Evolutionary conservation across 495 filamentous ascomycete species (phyloP).

Genomic region (Bombardia bombarda): DNA sequence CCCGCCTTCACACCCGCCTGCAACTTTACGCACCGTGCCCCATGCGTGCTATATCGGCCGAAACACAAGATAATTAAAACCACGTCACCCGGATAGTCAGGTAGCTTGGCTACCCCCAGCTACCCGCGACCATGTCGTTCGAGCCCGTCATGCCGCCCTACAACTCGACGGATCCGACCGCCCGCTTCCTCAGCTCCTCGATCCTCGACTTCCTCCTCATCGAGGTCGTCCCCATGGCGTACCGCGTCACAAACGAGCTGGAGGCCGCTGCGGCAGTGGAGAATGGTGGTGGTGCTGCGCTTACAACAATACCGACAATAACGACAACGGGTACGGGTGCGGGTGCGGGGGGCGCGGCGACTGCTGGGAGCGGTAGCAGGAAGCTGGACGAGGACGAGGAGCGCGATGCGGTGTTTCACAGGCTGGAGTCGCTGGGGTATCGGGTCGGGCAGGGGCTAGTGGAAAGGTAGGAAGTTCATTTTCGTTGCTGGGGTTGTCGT

Average conservation of each 20-base stretch:
- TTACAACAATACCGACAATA: background rate
- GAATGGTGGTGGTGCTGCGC: conserved; percentile 3
- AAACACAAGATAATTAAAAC: too few relatives aligned
- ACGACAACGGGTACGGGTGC: background rate
- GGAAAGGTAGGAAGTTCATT: conserved; percentile 58
- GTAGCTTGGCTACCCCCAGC: too few relatives aligned
- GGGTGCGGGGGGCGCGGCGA: background rate
- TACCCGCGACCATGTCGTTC: conserved; percentile 57
- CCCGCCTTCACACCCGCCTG: too few relatives aligned
- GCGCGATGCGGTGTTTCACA: conserved; percentile 71
- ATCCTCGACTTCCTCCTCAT: conserved; percentile 91
- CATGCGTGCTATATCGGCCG: too few relatives aligned
- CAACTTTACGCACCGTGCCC: too few relatives aligned
- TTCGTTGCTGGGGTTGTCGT: background rate
- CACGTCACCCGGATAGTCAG: too few relatives aligned
- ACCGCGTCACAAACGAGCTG: conserved; percentile 60
- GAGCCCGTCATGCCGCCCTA: conserved; percentile 60
- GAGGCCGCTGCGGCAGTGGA: conserved; percentile 28
- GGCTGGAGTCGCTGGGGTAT: conserved; percentile 83
- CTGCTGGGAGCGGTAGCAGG: conserved; percentile 1
- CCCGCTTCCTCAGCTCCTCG: conserved; percentile 69
- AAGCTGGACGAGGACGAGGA: conserved; percentile 63
- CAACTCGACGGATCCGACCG: conserved; percentile 66
- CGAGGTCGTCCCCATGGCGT: conserved; percentile 91
- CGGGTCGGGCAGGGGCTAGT: conserved; percentile 87